Evolutionary conservation across 257 asterid species (phyloP).

Genomic region (Solanum ossicruentum): DNA sequence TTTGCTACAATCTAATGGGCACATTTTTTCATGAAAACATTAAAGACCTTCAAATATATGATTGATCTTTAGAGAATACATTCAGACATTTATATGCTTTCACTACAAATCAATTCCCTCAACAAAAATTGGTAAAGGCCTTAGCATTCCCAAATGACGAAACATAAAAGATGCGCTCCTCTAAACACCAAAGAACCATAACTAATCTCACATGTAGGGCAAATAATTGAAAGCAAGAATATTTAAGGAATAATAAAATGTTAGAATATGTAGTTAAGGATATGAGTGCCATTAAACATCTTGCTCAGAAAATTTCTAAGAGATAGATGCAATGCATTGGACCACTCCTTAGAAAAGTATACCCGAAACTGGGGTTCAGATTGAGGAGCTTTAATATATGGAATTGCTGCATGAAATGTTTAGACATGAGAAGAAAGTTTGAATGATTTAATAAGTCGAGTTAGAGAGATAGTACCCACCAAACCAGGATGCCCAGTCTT

Average conservation of each 20-base stretch:
- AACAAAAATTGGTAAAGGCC: not conserved
- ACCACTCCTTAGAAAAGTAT: conserved; percentile 84
- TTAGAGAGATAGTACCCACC: conserved; percentile 30
- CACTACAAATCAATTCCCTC: not conserved
- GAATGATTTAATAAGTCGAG: not conserved
- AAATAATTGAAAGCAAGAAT: not conserved
- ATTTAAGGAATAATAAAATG: not conserved
- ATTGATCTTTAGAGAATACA: not conserved
- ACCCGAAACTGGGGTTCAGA: conserved; percentile 73
- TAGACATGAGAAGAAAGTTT: not conserved
- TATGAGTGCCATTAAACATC: conserved; percentile 81
- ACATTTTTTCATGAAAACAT: not conserved
- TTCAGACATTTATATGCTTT: not conserved
- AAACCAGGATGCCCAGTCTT: conserved; percentile 83
- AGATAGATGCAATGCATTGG: conserved; percentile 57
- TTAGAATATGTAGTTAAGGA: conserved; percentile 37
- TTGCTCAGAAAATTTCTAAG: conserved; percentile 72
- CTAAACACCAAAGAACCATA: not conserved
- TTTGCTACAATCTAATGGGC: not conserved
- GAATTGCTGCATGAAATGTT: conserved; percentile 49
- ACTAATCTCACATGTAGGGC: not conserved
- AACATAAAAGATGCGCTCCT: not conserved
- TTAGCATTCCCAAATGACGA: not conserved
- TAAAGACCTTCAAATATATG: not conserved
- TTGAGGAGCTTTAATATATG: conserved; percentile 73